Percentiles rank a stretch among this genome's conserved stretches.
These are phyloP conservation scores for Pythium phragmiticola DNA, from an alignment of 352 stramenopile genomes.

Conservation along the genomic window DNA sequence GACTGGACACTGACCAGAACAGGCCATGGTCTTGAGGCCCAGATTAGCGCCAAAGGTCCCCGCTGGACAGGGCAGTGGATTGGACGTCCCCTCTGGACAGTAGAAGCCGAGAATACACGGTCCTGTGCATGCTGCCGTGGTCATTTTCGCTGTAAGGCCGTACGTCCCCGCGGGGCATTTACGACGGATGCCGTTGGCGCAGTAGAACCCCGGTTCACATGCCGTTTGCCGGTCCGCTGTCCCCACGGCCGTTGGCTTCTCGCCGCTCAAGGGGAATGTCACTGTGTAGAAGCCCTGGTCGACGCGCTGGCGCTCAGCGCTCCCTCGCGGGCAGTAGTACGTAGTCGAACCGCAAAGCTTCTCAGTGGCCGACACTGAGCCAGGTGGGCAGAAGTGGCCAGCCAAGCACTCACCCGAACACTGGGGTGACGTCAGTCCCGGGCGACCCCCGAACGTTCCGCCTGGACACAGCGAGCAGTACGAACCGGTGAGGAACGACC, in stretches of 20 bases:
- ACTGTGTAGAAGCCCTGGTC: conserved; percentile 57
- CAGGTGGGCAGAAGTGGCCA: conserved; percentile 58
- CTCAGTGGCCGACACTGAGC: conserved; percentile 53
- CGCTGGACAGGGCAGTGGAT: conserved; percentile 47
- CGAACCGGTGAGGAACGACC: conserved; percentile 41
- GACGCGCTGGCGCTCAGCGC: conserved; percentile 38
- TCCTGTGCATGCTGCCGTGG: conserved; percentile 34
- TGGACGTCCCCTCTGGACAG: conserved; percentile 45
- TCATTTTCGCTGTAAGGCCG: conserved; percentile 37
- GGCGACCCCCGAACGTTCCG: conserved; percentile 41
- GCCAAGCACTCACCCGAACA: conserved; percentile 52
- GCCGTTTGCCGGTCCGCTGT: conserved; percentile 10
- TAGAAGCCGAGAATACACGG: conserved; percentile 53
- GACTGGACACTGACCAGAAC: conserved; percentile 48
- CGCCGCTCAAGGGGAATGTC: conserved; percentile 27
- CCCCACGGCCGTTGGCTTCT: conserved; percentile 2
- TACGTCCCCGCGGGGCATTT: conserved; percentile 51
- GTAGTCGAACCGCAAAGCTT: conserved; percentile 46
- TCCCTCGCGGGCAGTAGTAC: conserved; percentile 61
- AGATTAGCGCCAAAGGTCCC: conserved; percentile 42
- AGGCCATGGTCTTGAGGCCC: conserved; percentile 37
- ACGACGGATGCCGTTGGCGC: conserved; percentile 50
- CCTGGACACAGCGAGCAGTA: conserved; percentile 49
- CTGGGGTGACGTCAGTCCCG: conserved; percentile 33
- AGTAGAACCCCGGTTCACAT: conserved; percentile 72